phyloP scores from a whole-genome alignment of 2,329 filamentous ascomycete species.

The Diaporthe ampelina region DNA sequence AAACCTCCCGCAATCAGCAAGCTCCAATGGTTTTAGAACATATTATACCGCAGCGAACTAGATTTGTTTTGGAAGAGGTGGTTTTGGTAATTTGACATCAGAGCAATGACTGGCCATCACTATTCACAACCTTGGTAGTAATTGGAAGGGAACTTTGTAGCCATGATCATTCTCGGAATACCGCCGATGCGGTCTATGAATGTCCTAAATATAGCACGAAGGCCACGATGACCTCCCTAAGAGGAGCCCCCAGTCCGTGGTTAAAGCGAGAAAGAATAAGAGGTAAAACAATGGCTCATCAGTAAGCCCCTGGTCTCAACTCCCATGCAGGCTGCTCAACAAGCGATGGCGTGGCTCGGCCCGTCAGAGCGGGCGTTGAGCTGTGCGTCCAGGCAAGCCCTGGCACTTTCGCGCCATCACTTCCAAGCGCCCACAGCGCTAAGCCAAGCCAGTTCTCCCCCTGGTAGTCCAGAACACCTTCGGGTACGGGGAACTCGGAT shows the following conservation, averaged over 20 bases:
- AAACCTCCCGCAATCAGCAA: no score
- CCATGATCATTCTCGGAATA: no score
- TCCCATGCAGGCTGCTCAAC: slow-evolving; percentile 56
- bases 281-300: neutral
- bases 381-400: slow-evolving; percentile 52
- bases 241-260: no score
- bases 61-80: no score
- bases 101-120: no score
- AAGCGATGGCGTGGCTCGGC: slow-evolving; percentile 49
- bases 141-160: no score
- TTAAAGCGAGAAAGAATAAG: neutral
- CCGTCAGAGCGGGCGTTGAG: slow-evolving; percentile 52
- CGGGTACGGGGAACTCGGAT: slow-evolving; percentile 75
- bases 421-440: slow-evolving; percentile 74
- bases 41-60: no score
- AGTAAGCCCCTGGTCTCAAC: slow-evolving; percentile 62
- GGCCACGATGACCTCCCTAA: neutral
- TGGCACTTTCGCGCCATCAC: slow-evolving; percentile 65
- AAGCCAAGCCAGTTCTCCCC: slow-evolving; percentile 76
- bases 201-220: neutral
- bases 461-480: slow-evolving; percentile 76
- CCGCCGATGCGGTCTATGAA: no score
- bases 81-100: no score
- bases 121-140: no score
- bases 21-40: no score